A percentile compares a stretch with the other conserved stretches of the same genome.
phyloP scores from a whole-genome alignment of 2,329 filamentous ascomycete genomes.

The Monosporascus sp. region DNA sequence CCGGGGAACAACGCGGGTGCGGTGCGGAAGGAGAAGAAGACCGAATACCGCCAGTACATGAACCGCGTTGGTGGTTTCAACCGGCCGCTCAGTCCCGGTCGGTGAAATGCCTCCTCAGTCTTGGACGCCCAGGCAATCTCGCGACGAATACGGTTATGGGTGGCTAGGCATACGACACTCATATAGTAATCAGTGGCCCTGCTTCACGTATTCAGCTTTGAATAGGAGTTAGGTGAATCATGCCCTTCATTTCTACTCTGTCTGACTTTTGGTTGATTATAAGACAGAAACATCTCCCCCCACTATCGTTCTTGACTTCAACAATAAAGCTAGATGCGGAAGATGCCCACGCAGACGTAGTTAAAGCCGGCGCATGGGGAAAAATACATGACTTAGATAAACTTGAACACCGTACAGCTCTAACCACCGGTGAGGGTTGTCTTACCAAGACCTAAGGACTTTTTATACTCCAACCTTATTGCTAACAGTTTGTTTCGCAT shows the following conservation, averaged over 20 bases:
- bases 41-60: constrained; percentile 96
- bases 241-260: neutral
- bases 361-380: too few relatives aligned
- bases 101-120: constrained; percentile 3
- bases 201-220: too few relatives aligned
- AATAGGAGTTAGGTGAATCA: neutral
- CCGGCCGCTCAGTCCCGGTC: constrained; percentile 60
- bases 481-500: too few relatives aligned
- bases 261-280: neutral
- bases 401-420: too few relatives aligned
- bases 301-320: neutral
- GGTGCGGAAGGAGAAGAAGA: constrained; percentile 88
- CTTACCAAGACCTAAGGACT: too few relatives aligned
- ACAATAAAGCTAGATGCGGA: neutral
- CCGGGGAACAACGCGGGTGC: constrained; percentile 79
- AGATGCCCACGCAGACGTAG: too few relatives aligned
- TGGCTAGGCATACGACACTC: neutral
- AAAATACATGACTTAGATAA: too few relatives aligned
- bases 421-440: too few relatives aligned
- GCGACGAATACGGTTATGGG: neutral
- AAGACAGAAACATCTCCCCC: neutral
- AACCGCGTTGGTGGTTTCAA: constrained; percentile 80
- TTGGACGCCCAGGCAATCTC: neutral
- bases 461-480: too few relatives aligned
- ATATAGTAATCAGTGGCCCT: too few relatives aligned